Conservation (phyloP, 306 rosid genomes). For the Casuarina cunninghamiana region DNA sequence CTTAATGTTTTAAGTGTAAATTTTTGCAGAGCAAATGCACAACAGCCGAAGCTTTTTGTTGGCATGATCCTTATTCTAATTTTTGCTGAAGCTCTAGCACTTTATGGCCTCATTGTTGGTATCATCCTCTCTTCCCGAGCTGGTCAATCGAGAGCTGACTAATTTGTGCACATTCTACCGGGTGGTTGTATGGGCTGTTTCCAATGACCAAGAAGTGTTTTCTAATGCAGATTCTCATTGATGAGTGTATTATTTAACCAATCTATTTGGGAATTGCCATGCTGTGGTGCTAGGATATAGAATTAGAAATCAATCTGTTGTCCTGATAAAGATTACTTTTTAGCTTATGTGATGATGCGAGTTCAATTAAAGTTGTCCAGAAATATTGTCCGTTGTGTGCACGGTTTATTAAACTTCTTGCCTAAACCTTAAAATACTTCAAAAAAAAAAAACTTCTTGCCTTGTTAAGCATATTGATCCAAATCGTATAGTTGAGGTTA, state of each 20-base stretch:
- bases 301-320: constrained; percentile 20
- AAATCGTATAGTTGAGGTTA: too few relatives aligned
- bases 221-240: constrained; percentile 11
- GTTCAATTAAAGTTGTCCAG: background rate
- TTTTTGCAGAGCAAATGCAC: constrained; percentile 57
- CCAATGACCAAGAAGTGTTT: background rate
- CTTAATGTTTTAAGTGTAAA: background rate
- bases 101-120: constrained; percentile 62
- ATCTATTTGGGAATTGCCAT: constrained; percentile 18
- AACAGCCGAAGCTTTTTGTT: constrained; percentile 63
- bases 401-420: too few relatives aligned
- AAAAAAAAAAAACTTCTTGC: background rate
- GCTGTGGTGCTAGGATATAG: constrained; percentile 25
- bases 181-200: constrained; percentile 5
- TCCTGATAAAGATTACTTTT: constrained; percentile 10
- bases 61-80: constrained; percentile 67
- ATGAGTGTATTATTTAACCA: constrained; percentile 19
- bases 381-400: background rate
- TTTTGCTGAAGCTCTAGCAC: constrained; percentile 62
- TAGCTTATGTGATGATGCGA: background rate
- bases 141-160: constrained; percentile 64
- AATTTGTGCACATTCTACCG: constrained; percentile 10
- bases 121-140: constrained; percentile 67
- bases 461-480: background rate
- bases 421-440: too few relatives aligned